phyloP scores from a whole-genome alignment of 805 yeast genomes.

The Metschnikowia baotianmanensis region DNA sequence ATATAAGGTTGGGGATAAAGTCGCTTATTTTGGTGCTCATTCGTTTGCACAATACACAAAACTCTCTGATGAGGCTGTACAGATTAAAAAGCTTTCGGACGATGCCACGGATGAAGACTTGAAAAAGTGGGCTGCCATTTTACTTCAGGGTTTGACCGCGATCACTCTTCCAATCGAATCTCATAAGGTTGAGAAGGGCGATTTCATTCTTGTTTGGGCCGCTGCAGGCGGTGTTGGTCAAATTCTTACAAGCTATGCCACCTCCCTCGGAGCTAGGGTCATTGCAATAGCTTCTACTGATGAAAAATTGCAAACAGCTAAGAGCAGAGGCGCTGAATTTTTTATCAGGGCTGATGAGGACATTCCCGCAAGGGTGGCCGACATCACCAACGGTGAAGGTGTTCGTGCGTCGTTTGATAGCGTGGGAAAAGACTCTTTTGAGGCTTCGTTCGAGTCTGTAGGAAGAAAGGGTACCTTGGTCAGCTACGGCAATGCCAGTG shows the following conservation, averaged over 20 bases:
- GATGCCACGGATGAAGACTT: slow-evolving; percentile 47
- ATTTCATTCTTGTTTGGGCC: slow-evolving; percentile 76
- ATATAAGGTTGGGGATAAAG: slow-evolving; percentile 66
- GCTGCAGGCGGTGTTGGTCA: slow-evolving; percentile 96
- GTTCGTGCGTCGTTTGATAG: slow-evolving; percentile 70
- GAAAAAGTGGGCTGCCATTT: slow-evolving; percentile 56
- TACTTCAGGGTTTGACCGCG: slow-evolving; percentile 79
- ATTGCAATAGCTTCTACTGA: slow-evolving; percentile 82
- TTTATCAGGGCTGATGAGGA: slow-evolving; percentile 60
- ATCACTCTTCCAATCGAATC: slow-evolving; percentile 67
- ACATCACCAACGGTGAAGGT: slow-evolving; percentile 65
- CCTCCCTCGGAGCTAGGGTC: slow-evolving; percentile 66
- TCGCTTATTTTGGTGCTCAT: slow-evolving; percentile 49
- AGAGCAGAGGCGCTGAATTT: slow-evolving; percentile 73
- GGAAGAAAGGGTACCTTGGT: slow-evolving; percentile 74
- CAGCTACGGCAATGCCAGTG: slow-evolving; percentile 84
- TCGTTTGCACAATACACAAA: slow-evolving; percentile 78
- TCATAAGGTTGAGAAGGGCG: slow-evolving; percentile 64
- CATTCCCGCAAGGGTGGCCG: slow-evolving; percentile 51
- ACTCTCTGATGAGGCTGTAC: slow-evolving; percentile 30
- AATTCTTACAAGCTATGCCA: slow-evolving; percentile 62
- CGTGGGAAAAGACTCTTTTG: slow-evolving; percentile 75
- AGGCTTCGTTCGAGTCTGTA: slow-evolving; percentile 56
- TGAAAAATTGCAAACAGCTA: slow-evolving; percentile 67
- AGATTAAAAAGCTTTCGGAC: slow-evolving; percentile 37